These are phyloP conservation scores for Lachancea kluyveri DNA, from an alignment of 805 yeast species.

Conservation along the genomic window DNA sequence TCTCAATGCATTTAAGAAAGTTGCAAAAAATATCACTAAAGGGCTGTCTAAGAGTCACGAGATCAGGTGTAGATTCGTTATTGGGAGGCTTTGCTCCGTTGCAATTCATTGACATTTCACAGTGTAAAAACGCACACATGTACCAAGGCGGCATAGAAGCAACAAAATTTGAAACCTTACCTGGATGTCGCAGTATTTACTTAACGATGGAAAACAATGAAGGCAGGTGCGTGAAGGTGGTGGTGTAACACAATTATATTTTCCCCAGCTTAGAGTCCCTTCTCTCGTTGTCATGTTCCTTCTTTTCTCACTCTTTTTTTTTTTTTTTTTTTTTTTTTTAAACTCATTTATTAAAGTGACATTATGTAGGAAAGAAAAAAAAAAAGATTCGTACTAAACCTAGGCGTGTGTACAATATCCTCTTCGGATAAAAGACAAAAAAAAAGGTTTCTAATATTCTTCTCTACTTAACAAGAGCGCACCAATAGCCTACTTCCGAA, in stretches of 20 bases:
- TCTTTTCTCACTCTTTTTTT: too few species aligned
- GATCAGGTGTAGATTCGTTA: constrained; percentile 69
- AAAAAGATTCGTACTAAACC: background rate
- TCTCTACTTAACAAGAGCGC: too few species aligned
- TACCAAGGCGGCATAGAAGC: constrained; percentile 59
- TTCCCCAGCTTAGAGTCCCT: too few species aligned
- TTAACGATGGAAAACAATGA: constrained; percentile 44
- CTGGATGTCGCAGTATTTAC: constrained; percentile 51
- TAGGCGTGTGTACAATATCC: background rate
- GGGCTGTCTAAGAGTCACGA: constrained; percentile 71
- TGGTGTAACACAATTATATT: constrained; percentile 35
- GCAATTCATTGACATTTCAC: constrained; percentile 53
- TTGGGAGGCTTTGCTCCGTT: constrained; percentile 50
- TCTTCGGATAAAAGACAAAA: too few species aligned
- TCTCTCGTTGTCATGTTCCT: too few species aligned
- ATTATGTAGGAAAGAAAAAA: too few species aligned
- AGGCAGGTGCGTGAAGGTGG: constrained; percentile 52
- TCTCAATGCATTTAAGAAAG: constrained; percentile 47
- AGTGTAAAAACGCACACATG: constrained; percentile 62
- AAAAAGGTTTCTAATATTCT: too few species aligned
- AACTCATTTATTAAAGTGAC: too few species aligned
- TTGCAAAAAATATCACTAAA: constrained; percentile 46
- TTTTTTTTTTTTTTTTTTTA: too few species aligned
- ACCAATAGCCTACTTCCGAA: too few species aligned
- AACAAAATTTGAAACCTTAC: constrained; percentile 42